A percentile compares a stretch with the other conserved stretches of the same genome.
Evolutionary conservation across 495 filamentous ascomycete species (phyloP).

Genomic region (Geopyxis carbonaria): DNA sequence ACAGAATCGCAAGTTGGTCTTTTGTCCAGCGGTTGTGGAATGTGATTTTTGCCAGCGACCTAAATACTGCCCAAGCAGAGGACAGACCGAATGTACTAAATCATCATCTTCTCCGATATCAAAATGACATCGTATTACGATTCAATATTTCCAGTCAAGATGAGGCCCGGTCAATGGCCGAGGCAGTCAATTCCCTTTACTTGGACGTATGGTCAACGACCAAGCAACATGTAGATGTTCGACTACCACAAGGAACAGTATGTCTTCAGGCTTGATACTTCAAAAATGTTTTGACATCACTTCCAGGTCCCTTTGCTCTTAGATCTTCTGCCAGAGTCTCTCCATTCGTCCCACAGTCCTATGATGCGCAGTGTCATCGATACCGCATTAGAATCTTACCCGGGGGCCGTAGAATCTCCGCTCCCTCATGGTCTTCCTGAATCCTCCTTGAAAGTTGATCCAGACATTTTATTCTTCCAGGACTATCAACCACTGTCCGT

Average conservation of each 20-base stretch:
- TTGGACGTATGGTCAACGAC: constrained; percentile 85
- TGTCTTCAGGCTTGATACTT: constrained; percentile 17
- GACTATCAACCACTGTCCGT: constrained; percentile 73
- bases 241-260: constrained; percentile 61
- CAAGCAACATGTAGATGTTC: constrained; percentile 70
- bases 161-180: constrained; percentile 55
- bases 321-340: constrained; percentile 57
- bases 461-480: constrained; percentile 63
- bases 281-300: constrained; percentile 10
- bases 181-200: constrained; percentile 57
- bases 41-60: too few relatives aligned
- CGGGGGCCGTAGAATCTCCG: constrained; percentile 25
- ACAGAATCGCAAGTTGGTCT: too few relatives aligned
- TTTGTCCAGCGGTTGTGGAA: too few relatives aligned
- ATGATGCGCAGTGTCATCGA: constrained; percentile 70
- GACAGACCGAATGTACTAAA: too few relatives aligned
- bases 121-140: constrained; percentile 66
- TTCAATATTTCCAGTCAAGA: constrained; percentile 58
- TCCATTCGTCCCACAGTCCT: constrained; percentile 54
- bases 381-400: constrained; percentile 61
- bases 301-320: constrained; percentile 55
- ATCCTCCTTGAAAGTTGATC: constrained; percentile 23
- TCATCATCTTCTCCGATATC: constrained; percentile 44
- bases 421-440: constrained; percentile 23
- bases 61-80: too few relatives aligned